Evolutionary conservation across 176 grass and related monocot species (phyloP), one percentile per base, ranked within the genome.

Genomic region (Oryza coarctata): DNA sequence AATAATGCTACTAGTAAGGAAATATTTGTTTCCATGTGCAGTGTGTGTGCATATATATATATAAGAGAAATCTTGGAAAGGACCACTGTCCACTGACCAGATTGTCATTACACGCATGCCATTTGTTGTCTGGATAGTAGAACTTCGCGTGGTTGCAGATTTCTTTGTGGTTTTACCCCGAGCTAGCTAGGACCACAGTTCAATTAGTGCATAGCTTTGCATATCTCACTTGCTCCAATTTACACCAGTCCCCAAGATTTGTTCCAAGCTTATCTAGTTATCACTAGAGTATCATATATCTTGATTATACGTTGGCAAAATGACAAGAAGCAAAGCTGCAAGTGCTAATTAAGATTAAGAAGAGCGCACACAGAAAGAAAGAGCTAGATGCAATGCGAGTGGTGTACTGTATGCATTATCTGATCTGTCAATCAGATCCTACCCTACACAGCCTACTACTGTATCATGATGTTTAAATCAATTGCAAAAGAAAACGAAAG

Each of bases 401-500:
- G 22, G 9, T 39, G 39, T 45, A 66, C 38, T 45, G 20, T 33
- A 35, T 3, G 76, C 44, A 78, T 5, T n/a, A 22, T 63, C 23
- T 38, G 20, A 9, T 77, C 57, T 39, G 20, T 20, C 25, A 26
- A 30, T 31, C 15, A 78, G 61, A 72, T 70, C 25, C 6, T 61
- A 30, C 57, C 29, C 30, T 58, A 58, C 52, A 58, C n/a, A 36
- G 9, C 60, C 36, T 10, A 22, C 49, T 52, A 52, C 18, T 20
- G 1, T 22, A 75, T 52, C 8, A 57, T 68, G 15, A 40, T 57
- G 63, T 62, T 35, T 30, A 68, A n/a, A 68, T 57, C 15, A 23
- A 40, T 29, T 58, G 23, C 72, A n/a, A 57, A 57, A n/a, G 71
- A 67, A 65, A 76, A 66, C 71, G 2, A 5, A 63, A 49, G 80